These are phyloP conservation scores for Heterobasidion irregulare DNA, from an alignment of 1,284 basidiomycete genomes.

Conservation along the genomic window DNA sequence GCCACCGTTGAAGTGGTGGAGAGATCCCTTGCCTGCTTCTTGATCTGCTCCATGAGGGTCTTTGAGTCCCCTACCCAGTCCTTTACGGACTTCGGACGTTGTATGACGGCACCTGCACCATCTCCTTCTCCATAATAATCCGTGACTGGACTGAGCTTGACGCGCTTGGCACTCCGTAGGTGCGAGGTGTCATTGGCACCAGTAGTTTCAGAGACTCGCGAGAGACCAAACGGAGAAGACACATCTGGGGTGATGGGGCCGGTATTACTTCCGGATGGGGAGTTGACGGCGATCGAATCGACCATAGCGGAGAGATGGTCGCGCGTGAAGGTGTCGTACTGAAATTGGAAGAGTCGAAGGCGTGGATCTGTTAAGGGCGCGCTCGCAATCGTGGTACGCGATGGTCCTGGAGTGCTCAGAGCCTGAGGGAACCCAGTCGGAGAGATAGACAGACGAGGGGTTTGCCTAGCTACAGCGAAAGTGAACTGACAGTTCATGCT, in stretches of 20 bases:
- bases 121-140: conserved; percentile 45
- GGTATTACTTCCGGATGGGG: conserved; percentile 46
- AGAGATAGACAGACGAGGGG: conserved; percentile 17
- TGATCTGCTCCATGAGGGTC: conserved; percentile 69
- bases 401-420: conserved; percentile 48
- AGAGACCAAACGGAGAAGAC: conserved; percentile 18
- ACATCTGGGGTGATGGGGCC: conserved; percentile 24
- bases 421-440: conserved; percentile 21
- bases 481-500: conserved; percentile 61
- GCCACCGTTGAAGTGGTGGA: conserved; percentile 60
- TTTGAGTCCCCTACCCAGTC: conserved; percentile 70
- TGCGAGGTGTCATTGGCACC: conserved; percentile 41
- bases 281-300: conserved; percentile 79
- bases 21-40: conserved; percentile 62
- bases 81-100: conserved; percentile 37
- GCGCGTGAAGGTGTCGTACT: conserved; percentile 90
- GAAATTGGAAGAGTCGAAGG: conserved; percentile 81
- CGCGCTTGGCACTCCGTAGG: conserved; percentile 64
- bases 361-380: conserved; percentile 59
- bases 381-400: conserved; percentile 15
- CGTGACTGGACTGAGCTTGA: conserved; percentile 57
- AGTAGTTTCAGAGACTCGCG: conserved; percentile 11
- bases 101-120: conserved; percentile 37
- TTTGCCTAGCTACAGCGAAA: conserved; percentile 50
- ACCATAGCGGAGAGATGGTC: conserved; percentile 88